Base-by-base conservation (phyloP, 768 basidiomycete species). In the Xerocomellus amylosporus region DNA sequence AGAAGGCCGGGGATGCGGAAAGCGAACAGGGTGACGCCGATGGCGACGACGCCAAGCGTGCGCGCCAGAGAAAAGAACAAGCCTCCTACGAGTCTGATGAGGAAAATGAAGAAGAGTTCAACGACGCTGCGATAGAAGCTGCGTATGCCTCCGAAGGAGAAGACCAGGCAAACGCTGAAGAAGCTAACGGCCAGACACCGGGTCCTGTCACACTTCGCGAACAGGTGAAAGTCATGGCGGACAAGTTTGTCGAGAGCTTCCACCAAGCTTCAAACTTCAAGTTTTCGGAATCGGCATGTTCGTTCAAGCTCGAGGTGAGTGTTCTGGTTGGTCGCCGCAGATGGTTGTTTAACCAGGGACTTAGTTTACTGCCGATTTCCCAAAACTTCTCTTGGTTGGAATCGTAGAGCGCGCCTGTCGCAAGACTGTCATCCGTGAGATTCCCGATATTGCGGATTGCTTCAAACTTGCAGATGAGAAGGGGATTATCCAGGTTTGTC, bases 311-410 rank as follows among this genome's bases (percentile, higher is more conserved):
- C 15, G 85, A 93, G 77, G 96, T 94, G 65, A 62, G 86, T 71
- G 22, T 46, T 50, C 20, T 49, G 20, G 13, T n/a, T 52, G 36
- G 31, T 50, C 17, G 26, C 7, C 3, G 6, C n/a, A 34, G 22
- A 48, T 30, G 39, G 17, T 37, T 30, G 24, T 28, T 48, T 49
- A 38, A 56, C 41, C 15, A 15, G 8, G 6, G 30, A 31, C 42
- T n/a, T 56, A 98, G 93, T 95, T 98, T 75, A 76, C 81, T 12
- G 82, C 88, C 41, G 85, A 90, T 63, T 87, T 93, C 68, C 94
- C 94, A 12, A 98, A 98, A 72, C 79, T 99, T 33, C 78, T 99
- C 20, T 80, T 99, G 40, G 93, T 98, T 45, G 96, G 94, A 44
- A 85, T 99, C 57, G 80, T 98, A 53, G 97, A 98, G 69, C 80